phyloP scores from a whole-genome alignment of 495 filamentous ascomycete species.

The Podospora tetraspora region DNA sequence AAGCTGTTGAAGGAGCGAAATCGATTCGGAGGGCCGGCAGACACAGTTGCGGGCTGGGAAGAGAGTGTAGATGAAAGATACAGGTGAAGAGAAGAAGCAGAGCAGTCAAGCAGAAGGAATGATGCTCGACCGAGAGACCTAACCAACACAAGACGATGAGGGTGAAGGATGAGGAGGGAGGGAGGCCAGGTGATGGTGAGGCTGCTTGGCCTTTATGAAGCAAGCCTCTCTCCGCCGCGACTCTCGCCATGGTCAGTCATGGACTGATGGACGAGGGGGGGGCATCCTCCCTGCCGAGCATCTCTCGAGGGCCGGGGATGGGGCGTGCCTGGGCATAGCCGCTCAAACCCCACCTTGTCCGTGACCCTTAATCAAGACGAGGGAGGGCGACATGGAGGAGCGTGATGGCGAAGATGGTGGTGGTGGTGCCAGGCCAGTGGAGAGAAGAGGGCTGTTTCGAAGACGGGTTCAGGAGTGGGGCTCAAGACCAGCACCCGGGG shows the following conservation, averaged over 20 bases:
- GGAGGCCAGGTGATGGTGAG: slow-evolving; percentile 9
- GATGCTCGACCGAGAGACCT: slow-evolving; percentile 30
- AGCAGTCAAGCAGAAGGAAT: slow-evolving; percentile 34
- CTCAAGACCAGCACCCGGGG: slow-evolving; percentile 15
- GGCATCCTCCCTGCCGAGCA: slow-evolving; percentile 1
- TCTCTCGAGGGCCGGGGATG: not conserved
- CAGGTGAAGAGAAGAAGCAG: slow-evolving; percentile 26
- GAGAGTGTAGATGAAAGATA: slow-evolving; percentile 26
- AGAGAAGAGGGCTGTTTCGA: not conserved
- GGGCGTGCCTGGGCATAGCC: not conserved
- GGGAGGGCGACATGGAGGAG: slow-evolving; percentile 1
- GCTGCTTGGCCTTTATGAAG: slow-evolving; percentile 22
- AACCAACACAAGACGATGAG: slow-evolving; percentile 21
- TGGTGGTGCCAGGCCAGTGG: slow-evolving; percentile 1
- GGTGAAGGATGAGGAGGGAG: slow-evolving; percentile 16
- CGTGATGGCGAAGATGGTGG: not conserved
- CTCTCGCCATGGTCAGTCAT: not conserved
- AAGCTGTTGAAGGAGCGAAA: slow-evolving; percentile 36
- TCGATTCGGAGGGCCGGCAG: slow-evolving; percentile 43
- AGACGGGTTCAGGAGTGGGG: slow-evolving; percentile 24
- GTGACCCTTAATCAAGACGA: slow-evolving; percentile 12
- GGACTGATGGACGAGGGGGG: not conserved
- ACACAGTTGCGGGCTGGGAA: slow-evolving; percentile 38
- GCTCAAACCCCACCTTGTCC: slow-evolving; percentile 1
- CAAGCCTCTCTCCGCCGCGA: not conserved